Evolutionary conservation across 1,139 yeast species (phyloP), one percentile per base, ranked within the genome.

Genomic region (Saccharomyces hybrid): DNA sequence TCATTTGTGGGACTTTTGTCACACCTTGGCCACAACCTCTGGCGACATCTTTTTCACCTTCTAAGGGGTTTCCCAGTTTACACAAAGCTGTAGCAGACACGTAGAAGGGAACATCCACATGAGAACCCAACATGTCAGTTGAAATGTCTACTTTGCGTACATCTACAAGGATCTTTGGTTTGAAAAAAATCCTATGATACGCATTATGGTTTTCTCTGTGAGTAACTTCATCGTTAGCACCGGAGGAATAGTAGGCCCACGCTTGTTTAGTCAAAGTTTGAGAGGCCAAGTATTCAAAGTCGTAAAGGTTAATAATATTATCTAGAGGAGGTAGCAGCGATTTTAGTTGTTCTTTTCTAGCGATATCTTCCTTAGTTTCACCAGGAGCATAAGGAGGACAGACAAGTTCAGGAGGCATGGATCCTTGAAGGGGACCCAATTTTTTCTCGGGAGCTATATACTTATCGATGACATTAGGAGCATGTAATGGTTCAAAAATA

Each of bases 211-310:
- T 91, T 66, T 90, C 96, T 61, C 98, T 78, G 68, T 88, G 70
- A 1, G 96, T 80, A 61, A 91, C 82, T 73, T 91, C 98, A 70
- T 91, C 98, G 69, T 91, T 97, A 48, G 95, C 80, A 7, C 95
- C 98, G 42, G 95, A 84, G 2, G 95, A 85, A 69, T 89, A 91
- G 71, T 91, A 91, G 11, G 91, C 93, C 93, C 97, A 88, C 0
- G 95, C 97, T 14, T 83, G 80, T 59, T 82, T 83, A 47, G 87
- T 80, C 78, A 91, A 72, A 49, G 86, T 82, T 60, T 83, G 81
- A 53, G 90, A 78, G 1, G 98, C 97, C 50, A 91, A 83, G 63
- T 80, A 80, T 70, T 91, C 98, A 65, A 91, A 90, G 52, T 69
- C 72, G 54, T 60, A 75, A 44, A 66, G 48, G 42, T 58, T 66